Base-by-base conservation (phyloP, 2,329 filamentous ascomycete genomes). In the Neofusicoccum kwambonambiense region DNA sequence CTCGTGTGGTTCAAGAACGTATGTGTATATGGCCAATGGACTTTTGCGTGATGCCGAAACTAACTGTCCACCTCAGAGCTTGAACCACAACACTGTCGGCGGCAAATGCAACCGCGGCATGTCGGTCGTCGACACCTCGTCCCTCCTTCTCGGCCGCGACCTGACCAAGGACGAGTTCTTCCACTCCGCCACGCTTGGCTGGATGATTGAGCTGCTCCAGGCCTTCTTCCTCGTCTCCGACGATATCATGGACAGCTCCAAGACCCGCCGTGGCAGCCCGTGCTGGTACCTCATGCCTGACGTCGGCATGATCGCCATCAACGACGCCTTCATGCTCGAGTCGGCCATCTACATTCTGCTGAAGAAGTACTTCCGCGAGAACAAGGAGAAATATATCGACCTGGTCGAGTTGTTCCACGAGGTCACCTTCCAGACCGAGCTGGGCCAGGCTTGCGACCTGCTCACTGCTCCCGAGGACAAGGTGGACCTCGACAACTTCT, bases 51-150 rank as follows among this genome's bases (percentile, higher is more conserved):
- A 22, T 15, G 13, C 15, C 57, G 64, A 42, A 60, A 37, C 49
- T 58, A 17, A 35, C 11, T 2, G 2, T 11, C 5, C n/a, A n/a
- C 31, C 15, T 62, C 72, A 97, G 92, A 90, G 86, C 67, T 86
- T 98, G 73, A 86, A 93, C 76, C 85, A 87, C 81, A 99, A 99
- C 82, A 88, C 92, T 6, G 83, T 95, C 62, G 95, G 95, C 71
- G 95, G 95, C 76, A 99, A 99, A 85, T 97, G 93, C 84, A 99
- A 99, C 83, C 92, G 95, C 75, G 95, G 95, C 81, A 96, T 99
- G 87, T 98, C 93, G 54, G 94, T 98, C 67, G 90, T 95, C 70
- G 95, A 99, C 81, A 95, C 93, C 52, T 89, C 89, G 69, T 90
- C 92, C 69, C 83, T 95, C 73, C 88, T 98, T 68, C 86, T 93